A percentile compares a stretch with the other conserved stretches of the same genome.
Conservation (phyloP, 345 rosid species). For the Pistacia integerrima region DNA sequence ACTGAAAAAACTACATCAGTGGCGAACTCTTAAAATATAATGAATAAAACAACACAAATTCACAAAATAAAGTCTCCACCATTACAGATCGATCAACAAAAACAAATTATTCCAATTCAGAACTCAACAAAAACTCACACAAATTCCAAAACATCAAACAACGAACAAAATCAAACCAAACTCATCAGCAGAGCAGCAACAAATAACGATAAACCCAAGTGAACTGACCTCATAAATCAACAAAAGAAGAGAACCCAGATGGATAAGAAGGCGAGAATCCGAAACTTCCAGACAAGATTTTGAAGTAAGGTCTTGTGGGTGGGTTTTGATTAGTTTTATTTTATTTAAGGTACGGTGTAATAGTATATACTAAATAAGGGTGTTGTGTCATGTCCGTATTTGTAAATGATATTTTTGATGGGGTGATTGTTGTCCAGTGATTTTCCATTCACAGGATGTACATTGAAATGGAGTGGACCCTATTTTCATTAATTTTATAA, state of each 20-base stretch:
- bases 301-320: conserved; percentile 5
- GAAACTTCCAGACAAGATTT: neutral
- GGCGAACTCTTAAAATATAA: neutral
- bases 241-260: neutral
- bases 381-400: conserved; percentile 5
- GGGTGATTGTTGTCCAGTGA: neutral
- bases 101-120: neutral
- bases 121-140: neutral
- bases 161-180: neutral
- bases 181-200: neutral
- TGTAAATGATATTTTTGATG: neutral
- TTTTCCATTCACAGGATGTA: neutral
- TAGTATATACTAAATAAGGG: neutral
- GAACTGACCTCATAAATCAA: conserved; percentile 13
- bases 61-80: neutral
- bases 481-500: neutral
- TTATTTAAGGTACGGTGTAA: too few relatives aligned
- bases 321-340: neutral
- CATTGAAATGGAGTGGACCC: neutral
- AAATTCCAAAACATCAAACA: neutral
- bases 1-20: neutral
- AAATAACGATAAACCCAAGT: neutral
- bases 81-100: conserved; percentile 12
- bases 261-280: conserved; percentile 1
- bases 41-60: neutral